These are phyloP conservation scores for Penicillium sp. DNA, from an alignment of 2,329 filamentous ascomycete species.

Conservation along the genomic window DNA sequence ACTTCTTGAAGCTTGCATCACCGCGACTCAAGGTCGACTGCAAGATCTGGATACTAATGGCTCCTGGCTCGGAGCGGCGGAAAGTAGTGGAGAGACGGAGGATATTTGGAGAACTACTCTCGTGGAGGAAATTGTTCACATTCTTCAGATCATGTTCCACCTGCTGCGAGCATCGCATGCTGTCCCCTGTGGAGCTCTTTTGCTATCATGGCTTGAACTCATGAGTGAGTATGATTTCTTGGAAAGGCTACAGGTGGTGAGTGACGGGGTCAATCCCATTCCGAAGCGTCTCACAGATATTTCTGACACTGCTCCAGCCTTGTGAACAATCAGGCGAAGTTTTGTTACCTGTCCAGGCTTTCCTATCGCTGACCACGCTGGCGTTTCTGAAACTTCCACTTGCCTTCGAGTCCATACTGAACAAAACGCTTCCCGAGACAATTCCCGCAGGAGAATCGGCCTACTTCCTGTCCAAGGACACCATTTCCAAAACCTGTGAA, in stretches of 20 bases:
- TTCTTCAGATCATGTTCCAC: slow-evolving; percentile 72
- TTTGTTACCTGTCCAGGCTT: slow-evolving; percentile 64
- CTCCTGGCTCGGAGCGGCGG: slow-evolving; percentile 51
- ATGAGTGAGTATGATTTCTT: slow-evolving; percentile 72
- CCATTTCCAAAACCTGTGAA: slow-evolving; percentile 72
- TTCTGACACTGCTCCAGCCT: slow-evolving; percentile 33
- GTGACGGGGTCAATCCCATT: slow-evolving; percentile 29
- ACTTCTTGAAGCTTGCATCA: slow-evolving; percentile 39
- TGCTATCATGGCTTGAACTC: slow-evolving; percentile 74
- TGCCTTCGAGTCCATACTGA: slow-evolving; percentile 56
- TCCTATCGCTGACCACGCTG: slow-evolving; percentile 71
- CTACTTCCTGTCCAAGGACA: slow-evolving; percentile 70
- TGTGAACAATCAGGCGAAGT: slow-evolving; percentile 43
- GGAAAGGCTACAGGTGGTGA: slow-evolving; percentile 61
- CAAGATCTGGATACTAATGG: slow-evolving; percentile 36
- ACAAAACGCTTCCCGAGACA: slow-evolving; percentile 24
- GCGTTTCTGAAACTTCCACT: slow-evolving; percentile 70
- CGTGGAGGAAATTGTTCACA: slow-evolving; percentile 71
- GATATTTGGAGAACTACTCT: slow-evolving; percentile 65
- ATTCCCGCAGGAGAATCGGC: slow-evolving; percentile 43
- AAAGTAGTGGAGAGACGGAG: slow-evolving; percentile 58
- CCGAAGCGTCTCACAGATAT: not conserved
- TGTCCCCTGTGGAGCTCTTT: slow-evolving; percentile 60
- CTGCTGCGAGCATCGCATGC: slow-evolving; percentile 62
- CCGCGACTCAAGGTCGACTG: slow-evolving; percentile 38